These are phyloP conservation scores for Arthroderma uncinatum DNA, from an alignment of 2,329 filamentous ascomycete species.

Conservation along the genomic window DNA sequence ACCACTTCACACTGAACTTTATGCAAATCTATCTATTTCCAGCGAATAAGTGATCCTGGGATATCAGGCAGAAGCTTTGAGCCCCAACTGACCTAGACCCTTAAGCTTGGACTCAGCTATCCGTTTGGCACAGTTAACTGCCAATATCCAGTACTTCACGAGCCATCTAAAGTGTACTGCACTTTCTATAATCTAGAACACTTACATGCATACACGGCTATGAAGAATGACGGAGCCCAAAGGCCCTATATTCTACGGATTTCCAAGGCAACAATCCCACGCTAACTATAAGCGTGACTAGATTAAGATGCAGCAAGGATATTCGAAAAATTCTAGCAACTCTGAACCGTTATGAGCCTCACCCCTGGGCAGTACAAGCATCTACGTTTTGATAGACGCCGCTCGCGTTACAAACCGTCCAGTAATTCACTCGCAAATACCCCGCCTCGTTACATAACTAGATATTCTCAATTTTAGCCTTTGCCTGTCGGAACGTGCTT, in stretches of 20 bases:
- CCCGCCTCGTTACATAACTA: constrained; percentile 8
- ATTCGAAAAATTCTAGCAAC: constrained; percentile 1
- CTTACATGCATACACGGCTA: too few relatives aligned
- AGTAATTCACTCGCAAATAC: constrained; percentile 14
- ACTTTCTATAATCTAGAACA: background rate
- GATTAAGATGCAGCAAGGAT: background rate
- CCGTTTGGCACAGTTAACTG: background rate
- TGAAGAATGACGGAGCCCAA: too few relatives aligned
- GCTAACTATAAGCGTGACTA: background rate
- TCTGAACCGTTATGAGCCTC: constrained; percentile 9
- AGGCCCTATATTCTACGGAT: background rate
- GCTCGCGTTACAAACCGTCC: constrained; percentile 10
- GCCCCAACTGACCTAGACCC: background rate
- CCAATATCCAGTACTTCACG: background rate
- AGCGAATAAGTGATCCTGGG: background rate
- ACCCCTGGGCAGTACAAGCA: background rate
- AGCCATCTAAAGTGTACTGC: background rate
- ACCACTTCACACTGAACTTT: background rate
- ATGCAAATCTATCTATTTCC: background rate
- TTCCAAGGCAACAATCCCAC: too few relatives aligned
- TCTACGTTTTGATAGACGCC: constrained; percentile 7
- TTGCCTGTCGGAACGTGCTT: background rate
- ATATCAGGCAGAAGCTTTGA: background rate
- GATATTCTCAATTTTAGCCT: background rate
- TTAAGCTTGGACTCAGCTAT: background rate